Percentiles rank a stretch among this genome's conserved stretches.
These are phyloP conservation scores for Botryotinia narcissicola DNA, from an alignment of 2,329 filamentous ascomycete species.

Conservation along the genomic window DNA sequence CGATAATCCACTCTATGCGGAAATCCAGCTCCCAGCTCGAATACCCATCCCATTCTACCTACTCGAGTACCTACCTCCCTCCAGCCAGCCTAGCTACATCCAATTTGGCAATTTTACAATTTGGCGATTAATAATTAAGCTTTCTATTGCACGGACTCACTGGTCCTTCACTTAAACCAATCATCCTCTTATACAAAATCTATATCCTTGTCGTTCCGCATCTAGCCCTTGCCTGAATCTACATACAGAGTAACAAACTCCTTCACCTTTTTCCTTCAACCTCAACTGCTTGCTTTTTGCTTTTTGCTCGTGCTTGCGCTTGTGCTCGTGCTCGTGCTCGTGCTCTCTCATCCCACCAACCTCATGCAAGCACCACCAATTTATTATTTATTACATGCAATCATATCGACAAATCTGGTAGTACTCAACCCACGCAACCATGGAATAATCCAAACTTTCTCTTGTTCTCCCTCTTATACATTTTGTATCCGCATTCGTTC, in stretches of 20 bases:
- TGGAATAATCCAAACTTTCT: constrained; percentile 2
- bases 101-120: not conserved
- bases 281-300: not conserved
- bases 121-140: not conserved
- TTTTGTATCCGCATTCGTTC: not conserved
- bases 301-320: not conserved
- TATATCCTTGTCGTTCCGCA: not conserved
- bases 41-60: not conserved
- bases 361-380: not conserved
- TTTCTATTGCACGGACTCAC: constrained; percentile 2
- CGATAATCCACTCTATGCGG: not conserved
- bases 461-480: not conserved
- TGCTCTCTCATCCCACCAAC: not conserved
- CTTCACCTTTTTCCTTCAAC: not conserved
- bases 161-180: not conserved
- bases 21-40: not conserved
- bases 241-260: not conserved
- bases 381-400: constrained; percentile 7
- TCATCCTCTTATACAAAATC: not conserved
- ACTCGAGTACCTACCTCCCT: not conserved
- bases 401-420: not conserved
- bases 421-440: not conserved
- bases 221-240: not conserved
- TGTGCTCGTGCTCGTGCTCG: not conserved
- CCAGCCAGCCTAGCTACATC: not conserved